phyloP scores from a whole-genome alignment of 208 protist species.

The Leishmania arabica region DNA sequence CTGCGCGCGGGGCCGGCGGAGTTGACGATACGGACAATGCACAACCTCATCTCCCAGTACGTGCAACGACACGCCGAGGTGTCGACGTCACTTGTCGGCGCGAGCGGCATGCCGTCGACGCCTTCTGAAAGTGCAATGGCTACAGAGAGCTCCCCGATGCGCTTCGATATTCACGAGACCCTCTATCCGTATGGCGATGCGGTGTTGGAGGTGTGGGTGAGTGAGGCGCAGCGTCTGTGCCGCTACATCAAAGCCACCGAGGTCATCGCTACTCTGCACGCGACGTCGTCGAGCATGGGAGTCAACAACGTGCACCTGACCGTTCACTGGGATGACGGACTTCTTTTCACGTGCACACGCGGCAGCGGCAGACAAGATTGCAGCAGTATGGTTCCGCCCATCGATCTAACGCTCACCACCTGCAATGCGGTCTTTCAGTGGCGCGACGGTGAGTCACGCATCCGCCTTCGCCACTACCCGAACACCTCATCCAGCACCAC shows the following conservation, averaged over 20 bases:
- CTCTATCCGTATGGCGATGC: slow-evolving; percentile 37
- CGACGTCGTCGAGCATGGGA: slow-evolving; percentile 6
- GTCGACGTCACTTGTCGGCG: slow-evolving; percentile 10
- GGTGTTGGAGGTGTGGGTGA: slow-evolving; percentile 77
- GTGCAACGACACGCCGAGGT: slow-evolving; percentile 18
- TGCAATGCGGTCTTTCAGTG: slow-evolving; percentile 26
- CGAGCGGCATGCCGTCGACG: not conserved
- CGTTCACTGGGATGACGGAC: slow-evolving; percentile 75
- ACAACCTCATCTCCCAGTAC: slow-evolving; percentile 24
- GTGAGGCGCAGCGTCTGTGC: slow-evolving; percentile 54
- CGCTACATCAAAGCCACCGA: slow-evolving; percentile 73
- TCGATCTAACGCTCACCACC: slow-evolving; percentile 22
- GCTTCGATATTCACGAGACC: slow-evolving; percentile 32
- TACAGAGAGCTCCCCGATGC: slow-evolving; percentile 17
- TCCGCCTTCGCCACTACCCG: slow-evolving; percentile 22
- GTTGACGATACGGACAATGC: slow-evolving; percentile 10
- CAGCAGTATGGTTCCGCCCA: slow-evolving; percentile 10
- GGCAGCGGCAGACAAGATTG: not conserved
- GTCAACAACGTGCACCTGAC: slow-evolving; percentile 27
- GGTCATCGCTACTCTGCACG: slow-evolving; percentile 67
- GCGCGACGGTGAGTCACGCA: slow-evolving; percentile 4
- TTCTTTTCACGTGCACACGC: slow-evolving; percentile 59
- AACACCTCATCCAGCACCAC: slow-evolving; percentile 29
- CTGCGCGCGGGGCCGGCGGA: not conserved
- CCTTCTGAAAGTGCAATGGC: not conserved